phyloP scores from a whole-genome alignment of 148 eudicot genomes.

The Rhododendron mucronatum region DNA sequence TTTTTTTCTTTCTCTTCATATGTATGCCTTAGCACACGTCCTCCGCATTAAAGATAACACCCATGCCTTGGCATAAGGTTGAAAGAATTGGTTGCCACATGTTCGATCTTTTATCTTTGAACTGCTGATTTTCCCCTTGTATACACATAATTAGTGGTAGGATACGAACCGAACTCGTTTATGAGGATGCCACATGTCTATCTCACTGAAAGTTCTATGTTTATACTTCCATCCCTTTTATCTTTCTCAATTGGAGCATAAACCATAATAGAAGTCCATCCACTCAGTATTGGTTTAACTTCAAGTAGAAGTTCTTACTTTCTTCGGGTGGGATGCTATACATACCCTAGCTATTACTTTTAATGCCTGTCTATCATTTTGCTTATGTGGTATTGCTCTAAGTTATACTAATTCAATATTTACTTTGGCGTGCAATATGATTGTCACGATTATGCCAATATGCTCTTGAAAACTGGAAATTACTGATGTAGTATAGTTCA shows the following conservation, averaged over 20 bases:
- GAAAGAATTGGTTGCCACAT: not conserved
- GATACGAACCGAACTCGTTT: not conserved
- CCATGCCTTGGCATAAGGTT: not conserved
- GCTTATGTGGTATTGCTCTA: not conserved
- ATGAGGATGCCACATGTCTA: not conserved
- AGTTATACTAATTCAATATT: not conserved
- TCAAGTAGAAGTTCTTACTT: not conserved
- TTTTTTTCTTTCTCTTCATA: not conserved
- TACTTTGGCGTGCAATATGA: not conserved
- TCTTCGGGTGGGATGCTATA: not conserved
- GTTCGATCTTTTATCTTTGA: not conserved
- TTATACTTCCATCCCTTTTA: not conserved
- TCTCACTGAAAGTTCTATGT: not conserved
- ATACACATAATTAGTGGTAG: not conserved
- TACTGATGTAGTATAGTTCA: not conserved
- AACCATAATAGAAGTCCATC: not conserved
- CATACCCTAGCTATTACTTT: not conserved
- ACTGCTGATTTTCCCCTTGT: not conserved
- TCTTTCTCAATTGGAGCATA: not conserved
- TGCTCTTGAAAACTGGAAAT: not conserved
- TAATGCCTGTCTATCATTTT: not conserved
- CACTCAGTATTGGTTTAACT: not conserved
- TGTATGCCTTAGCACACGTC: not conserved
- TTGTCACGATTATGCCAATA: not conserved
- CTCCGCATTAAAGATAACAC: not conserved